Evolutionary conservation across 1,139 yeast species (phyloP).

Genomic region (Suhomyces yuchorum): DNA sequence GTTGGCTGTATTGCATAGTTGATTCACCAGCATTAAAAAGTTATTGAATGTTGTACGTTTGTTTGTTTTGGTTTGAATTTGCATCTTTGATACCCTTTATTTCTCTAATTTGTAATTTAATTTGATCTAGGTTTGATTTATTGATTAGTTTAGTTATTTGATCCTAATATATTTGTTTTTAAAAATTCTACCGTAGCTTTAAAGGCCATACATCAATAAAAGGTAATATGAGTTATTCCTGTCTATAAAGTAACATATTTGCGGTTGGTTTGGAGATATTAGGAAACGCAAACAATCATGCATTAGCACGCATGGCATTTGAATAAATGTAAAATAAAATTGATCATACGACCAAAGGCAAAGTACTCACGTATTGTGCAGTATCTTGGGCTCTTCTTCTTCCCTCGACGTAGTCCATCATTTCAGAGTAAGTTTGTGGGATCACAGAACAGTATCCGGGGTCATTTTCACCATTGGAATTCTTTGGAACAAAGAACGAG

Average conservation of each 20-base stretch:
- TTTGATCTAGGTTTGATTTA: slow-evolving; percentile 1
- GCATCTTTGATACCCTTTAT: slow-evolving; percentile 13
- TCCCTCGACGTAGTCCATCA: slow-evolving; percentile 89
- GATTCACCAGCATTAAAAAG: slow-evolving; percentile 4
- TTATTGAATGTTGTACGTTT: slow-evolving; percentile 3
- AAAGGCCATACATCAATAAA: neutral
- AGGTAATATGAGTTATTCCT: neutral
- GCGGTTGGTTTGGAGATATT: neutral
- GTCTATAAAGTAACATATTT: neutral
- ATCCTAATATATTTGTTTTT: neutral
- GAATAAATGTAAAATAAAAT: neutral
- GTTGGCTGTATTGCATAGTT: slow-evolving; percentile 8
- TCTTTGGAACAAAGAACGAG: slow-evolving; percentile 79
- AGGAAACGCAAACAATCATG: neutral
- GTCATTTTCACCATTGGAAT: slow-evolving; percentile 34
- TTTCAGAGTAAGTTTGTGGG: slow-evolving; percentile 86
- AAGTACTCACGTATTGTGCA: slow-evolving; percentile 61
- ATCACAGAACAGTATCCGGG: slow-evolving; percentile 65
- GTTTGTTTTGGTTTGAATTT: slow-evolving; percentile 6
- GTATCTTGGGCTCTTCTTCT: slow-evolving; percentile 87
- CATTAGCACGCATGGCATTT: neutral
- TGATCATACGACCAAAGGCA: slow-evolving; percentile 22
- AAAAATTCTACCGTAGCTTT: neutral
- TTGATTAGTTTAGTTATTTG: neutral
- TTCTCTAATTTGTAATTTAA: slow-evolving; percentile 12